phyloP scores from a whole-genome alignment of 2,329 filamentous ascomycete species.

The Claviceps arundinis region DNA sequence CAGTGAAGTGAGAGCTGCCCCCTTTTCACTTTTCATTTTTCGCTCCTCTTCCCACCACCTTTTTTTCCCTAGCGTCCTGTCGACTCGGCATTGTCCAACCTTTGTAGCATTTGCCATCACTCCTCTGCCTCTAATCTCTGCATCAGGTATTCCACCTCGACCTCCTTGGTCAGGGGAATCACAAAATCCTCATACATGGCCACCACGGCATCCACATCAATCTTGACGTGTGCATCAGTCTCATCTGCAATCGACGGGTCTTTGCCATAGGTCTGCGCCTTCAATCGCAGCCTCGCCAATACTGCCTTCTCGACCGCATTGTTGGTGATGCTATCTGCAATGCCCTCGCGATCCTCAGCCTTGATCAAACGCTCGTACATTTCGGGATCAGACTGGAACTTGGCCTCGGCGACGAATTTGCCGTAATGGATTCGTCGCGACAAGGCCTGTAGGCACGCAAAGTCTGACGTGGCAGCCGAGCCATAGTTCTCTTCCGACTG shows the following conservation, averaged over 20 bases:
- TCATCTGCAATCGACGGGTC: constrained; percentile 57
- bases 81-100: too few relatives aligned
- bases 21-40: too few relatives aligned
- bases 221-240: constrained; percentile 54
- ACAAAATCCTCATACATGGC: constrained; percentile 85
- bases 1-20: too few relatives aligned
- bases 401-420: constrained; percentile 94
- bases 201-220: constrained; percentile 83
- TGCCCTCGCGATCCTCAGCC: constrained; percentile 63
- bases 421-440: constrained; percentile 91
- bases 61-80: too few relatives aligned
- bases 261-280: constrained; percentile 86
- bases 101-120: background rate
- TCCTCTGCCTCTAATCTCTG: constrained; percentile 56
- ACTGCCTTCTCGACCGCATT: constrained; percentile 81
- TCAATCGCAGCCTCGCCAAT: constrained; percentile 70
- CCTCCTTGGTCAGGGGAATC: constrained; percentile 93
- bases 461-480: constrained; percentile 80
- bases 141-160: constrained; percentile 97
- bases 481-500: constrained; percentile 93
- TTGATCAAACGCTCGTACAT: constrained; percentile 73
- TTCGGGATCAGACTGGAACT: constrained; percentile 75
- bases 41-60: too few relatives aligned
- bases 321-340: constrained; percentile 86
- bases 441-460: constrained; percentile 76